Evolutionary conservation across 768 basidiomycete genomes (phyloP).

Genomic region (Leucocoprinus birnbaumii): DNA sequence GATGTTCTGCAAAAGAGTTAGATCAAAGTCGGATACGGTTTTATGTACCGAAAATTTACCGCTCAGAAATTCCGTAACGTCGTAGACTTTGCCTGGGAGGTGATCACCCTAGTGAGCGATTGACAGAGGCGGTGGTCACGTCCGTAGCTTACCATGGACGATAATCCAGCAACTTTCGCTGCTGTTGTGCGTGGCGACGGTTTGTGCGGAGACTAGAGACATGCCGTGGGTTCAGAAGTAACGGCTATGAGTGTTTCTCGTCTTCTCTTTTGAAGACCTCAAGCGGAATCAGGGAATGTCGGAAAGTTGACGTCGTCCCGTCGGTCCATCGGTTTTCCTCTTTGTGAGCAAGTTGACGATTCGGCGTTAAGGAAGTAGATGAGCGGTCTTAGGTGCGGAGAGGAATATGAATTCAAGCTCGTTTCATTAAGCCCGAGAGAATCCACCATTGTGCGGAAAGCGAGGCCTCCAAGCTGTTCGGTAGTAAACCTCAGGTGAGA

Average conservation of each 20-base stretch:
- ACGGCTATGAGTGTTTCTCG: not conserved
- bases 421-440: too few species aligned
- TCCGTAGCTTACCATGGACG: slow-evolving; percentile 66
- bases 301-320: too few species aligned
- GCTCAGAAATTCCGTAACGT: slow-evolving; percentile 75
- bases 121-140: too few species aligned
- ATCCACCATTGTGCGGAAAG: too few species aligned
- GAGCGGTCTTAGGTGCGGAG: too few species aligned
- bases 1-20: slow-evolving; percentile 6
- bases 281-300: slow-evolving; percentile 9
- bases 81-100: slow-evolving; percentile 63
- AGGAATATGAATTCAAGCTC: too few species aligned
- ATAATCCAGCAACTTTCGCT: slow-evolving; percentile 55
- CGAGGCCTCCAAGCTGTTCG: too few species aligned
- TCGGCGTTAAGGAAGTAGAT: too few species aligned
- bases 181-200: slow-evolving; percentile 27
- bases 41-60: slow-evolving; percentile 34
- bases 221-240: not conserved
- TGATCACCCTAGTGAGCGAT: too few species aligned
- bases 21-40: not conserved
- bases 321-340: too few species aligned
- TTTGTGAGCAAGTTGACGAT: too few species aligned
- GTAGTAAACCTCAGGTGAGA: too few species aligned
- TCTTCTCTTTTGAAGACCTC: slow-evolving; percentile 7
- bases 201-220: slow-evolving; percentile 8